Evolutionary conservation across 225 moss, liverwort and hornwort species (phyloP).

Genomic region (Rhytidiadelphus loreus): DNA sequence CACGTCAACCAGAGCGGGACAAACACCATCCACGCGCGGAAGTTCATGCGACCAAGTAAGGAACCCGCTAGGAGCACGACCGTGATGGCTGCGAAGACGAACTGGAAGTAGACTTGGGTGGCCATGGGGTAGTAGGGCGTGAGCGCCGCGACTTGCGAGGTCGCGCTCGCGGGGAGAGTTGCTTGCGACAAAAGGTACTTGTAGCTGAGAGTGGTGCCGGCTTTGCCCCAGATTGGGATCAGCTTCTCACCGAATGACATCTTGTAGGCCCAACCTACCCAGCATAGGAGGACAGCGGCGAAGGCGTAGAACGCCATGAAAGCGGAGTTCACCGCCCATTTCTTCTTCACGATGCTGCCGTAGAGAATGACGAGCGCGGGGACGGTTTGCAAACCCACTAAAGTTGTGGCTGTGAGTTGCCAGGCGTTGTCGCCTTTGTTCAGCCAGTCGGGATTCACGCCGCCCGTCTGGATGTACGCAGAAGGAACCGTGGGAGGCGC

Average conservation of each 20-base stretch:
- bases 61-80: slow-evolving; percentile 27
- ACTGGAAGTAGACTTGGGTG: slow-evolving; percentile 40
- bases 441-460: slow-evolving; percentile 26
- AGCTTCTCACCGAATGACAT: slow-evolving; percentile 48
- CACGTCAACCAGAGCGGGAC: slow-evolving; percentile 40
- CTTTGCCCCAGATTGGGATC: slow-evolving; percentile 24
- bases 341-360: slow-evolving; percentile 54
- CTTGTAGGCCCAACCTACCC: slow-evolving; percentile 46
- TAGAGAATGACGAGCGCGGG: slow-evolving; percentile 48
- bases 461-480: slow-evolving; percentile 6
- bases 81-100: slow-evolving; percentile 45
- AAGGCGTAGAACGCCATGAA: slow-evolving; percentile 62
- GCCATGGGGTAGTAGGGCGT: slow-evolving; percentile 37
- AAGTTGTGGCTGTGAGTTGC: slow-evolving; percentile 30
- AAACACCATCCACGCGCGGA: slow-evolving; percentile 52
- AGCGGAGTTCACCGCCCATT: slow-evolving; percentile 54
- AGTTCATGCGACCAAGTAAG: slow-evolving; percentile 31
- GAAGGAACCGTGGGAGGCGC: not conserved
- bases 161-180: slow-evolving; percentile 12
- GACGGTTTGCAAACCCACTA: slow-evolving; percentile 42
- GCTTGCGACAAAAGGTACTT: slow-evolving; percentile 29
- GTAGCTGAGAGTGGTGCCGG: slow-evolving; percentile 31
- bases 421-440: slow-evolving; percentile 59
- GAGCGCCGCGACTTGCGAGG: not conserved
- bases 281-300: slow-evolving; percentile 31